Base-by-base conservation (phyloP, 2,329 filamentous ascomycete species). In the Colletotrichum sp. region DNA sequence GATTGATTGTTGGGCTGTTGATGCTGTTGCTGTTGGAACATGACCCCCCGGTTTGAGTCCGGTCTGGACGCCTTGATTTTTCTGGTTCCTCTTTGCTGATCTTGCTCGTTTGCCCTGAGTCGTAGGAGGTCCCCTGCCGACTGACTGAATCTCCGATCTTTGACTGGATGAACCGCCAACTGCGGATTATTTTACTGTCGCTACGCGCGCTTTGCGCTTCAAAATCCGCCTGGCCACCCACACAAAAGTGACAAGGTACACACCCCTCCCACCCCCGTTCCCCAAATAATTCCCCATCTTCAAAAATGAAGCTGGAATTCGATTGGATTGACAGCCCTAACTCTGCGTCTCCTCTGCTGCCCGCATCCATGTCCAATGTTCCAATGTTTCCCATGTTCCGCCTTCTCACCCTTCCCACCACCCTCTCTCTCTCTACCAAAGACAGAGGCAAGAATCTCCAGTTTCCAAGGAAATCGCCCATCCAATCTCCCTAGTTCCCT, bases 141-240 rank as follows among this genome's bases (percentile, higher is more conserved):
- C 55, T 32, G 56, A 48, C 26, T 67, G 62, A 66, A 66, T 67
- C 70, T 32, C 61, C 32, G 60, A 4, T 58, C 32, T 52, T 62
- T 71, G 62, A 55, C 61, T 67, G 70, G 62, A 65, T 43, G 32
- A 64, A 64, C 60, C 60, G 60, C 60, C 60, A 60, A 52, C 36
- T 36, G 48, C 58, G 36, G 34, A 32, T 71, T 61, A 55, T 32
- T 71, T 66, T 71, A 24, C 36, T 43, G 61, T 75, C 62, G 64
- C 62, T 75, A 64, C 69, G 72, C 72, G 72, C 72, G 72, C 70
- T 72, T 75, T 64, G 60, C 60, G 60, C 32, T 36, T 64, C 72
- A 56, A 62, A 71, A n/a, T 28, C 15, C 34, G 21, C 21, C 18
- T 32, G 5, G 8, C 24, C 18, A 21, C 12, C 61, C 66, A 34